Evolutionary conservation across 202 grass and related monocot genomes (phyloP).

Genomic region (Saccharum hybrid): DNA sequence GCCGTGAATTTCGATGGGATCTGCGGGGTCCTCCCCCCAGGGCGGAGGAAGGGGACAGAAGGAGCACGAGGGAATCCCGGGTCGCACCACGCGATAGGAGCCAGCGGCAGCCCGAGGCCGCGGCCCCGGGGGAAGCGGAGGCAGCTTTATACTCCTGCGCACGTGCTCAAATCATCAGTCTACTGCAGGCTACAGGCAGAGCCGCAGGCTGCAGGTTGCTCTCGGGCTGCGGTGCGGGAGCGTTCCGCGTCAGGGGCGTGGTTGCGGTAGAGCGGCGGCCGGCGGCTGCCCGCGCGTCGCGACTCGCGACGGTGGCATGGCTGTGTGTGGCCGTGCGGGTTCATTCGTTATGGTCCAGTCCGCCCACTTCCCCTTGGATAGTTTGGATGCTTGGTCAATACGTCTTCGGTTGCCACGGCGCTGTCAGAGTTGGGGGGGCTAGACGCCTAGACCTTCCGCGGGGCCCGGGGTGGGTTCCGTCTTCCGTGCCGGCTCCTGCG

Average conservation of each 20-base stretch:
- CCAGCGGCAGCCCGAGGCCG: conserved; percentile 9
- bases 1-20: conserved; percentile 47
- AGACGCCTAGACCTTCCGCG: neutral
- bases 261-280: neutral
- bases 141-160: conserved; percentile 39
- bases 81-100: conserved; percentile 20
- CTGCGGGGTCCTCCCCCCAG: conserved; percentile 36
- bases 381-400: neutral
- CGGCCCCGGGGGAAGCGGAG: neutral
- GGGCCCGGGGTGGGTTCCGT: neutral
- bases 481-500: neutral
- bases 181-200: neutral
- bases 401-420: conserved; percentile 7
- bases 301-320: neutral
- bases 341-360: neutral
- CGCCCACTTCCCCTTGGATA: neutral
- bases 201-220: too few species aligned
- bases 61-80: conserved; percentile 45
- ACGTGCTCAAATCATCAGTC: conserved; percentile 19
- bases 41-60: neutral
- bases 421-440: conserved; percentile 15
- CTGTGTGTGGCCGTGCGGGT: neutral
- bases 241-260: neutral
- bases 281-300: conserved; percentile 7
- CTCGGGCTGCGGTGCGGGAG: conserved; percentile 1